A percentile compares a stretch with the other conserved stretches of the same genome.
Evolutionary conservation across 2,329 filamentous ascomycete species (phyloP).

Genomic region (Trichoderma afroharzianum): DNA sequence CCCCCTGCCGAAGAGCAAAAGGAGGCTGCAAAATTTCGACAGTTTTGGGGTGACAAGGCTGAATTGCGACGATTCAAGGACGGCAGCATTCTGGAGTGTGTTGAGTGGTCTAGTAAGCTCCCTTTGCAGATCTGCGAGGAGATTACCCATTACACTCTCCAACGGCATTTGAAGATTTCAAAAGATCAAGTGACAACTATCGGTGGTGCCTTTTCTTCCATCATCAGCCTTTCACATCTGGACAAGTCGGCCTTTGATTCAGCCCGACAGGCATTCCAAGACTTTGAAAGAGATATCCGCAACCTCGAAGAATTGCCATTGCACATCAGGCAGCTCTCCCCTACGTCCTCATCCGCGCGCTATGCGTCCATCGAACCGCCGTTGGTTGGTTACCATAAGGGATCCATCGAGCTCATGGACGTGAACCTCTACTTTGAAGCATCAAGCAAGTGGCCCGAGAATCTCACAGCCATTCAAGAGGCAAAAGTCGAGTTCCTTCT

Average conservation of each 20-base stretch:
- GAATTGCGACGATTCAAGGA: conserved; percentile 94
- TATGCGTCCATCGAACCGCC: conserved; percentile 59
- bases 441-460: conserved; percentile 90
- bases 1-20: conserved; percentile 82
- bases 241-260: conserved; percentile 62
- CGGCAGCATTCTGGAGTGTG: conserved; percentile 86
- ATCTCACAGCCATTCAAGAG: conserved; percentile 83
- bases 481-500: conserved; percentile 90
- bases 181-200: conserved; percentile 51
- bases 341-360: conserved; percentile 68
- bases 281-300: conserved; percentile 73
- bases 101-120: conserved; percentile 73
- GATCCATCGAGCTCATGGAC: conserved; percentile 58
- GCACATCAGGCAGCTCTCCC: conserved; percentile 75
- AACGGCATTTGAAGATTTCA: conserved; percentile 62
- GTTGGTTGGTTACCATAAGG: conserved; percentile 41
- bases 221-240: conserved; percentile 44
- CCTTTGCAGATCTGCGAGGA: conserved; percentile 70
- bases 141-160: conserved; percentile 69
- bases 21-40: conserved; percentile 74
- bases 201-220: conserved; percentile 48
- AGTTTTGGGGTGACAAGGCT: conserved; percentile 92
- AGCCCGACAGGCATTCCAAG: conserved; percentile 65
- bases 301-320: conserved; percentile 79
- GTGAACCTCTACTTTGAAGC: conserved; percentile 88